phyloP scores from a whole-genome alignment of 345 rosid species.

The Eutrema yunnanense region DNA sequence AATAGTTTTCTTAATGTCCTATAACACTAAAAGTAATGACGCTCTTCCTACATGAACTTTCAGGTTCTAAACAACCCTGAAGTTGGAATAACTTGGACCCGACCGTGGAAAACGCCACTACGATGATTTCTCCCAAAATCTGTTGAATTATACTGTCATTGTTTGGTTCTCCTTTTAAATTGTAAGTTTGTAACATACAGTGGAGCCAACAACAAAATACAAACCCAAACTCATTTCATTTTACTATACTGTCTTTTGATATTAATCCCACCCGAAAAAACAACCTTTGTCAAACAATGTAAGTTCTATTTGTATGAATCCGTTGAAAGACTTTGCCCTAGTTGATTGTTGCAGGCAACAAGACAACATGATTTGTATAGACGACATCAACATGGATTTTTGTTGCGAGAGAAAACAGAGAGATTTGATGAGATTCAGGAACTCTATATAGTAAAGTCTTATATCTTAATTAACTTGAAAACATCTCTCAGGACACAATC shows the following conservation, averaged over 20 bases:
- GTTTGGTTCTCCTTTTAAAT: not conserved
- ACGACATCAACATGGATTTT: not conserved
- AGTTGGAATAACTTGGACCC: not conserved
- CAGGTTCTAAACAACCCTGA: constrained; percentile 22
- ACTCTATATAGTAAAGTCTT: not conserved
- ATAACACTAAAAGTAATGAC: too few species aligned
- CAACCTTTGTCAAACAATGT: not conserved
- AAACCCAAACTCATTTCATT: not conserved
- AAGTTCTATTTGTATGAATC: not conserved
- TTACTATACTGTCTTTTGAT: not conserved
- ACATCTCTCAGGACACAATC: not conserved
- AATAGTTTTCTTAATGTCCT: too few species aligned
- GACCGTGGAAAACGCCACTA: not conserved
- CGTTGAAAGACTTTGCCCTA: not conserved
- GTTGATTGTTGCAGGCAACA: not conserved
- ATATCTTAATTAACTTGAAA: not conserved
- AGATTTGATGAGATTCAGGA: not conserved
- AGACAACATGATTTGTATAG: not conserved
- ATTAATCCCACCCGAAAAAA: not conserved
- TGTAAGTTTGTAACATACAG: not conserved
- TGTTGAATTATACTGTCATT: not conserved
- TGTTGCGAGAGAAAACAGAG: not conserved
- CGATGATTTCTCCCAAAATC: not conserved
- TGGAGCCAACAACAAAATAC: not conserved
- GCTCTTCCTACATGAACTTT: not conserved